Base-by-base conservation (phyloP, 139 green algal species). In the Nannochloris sp. region DNA sequence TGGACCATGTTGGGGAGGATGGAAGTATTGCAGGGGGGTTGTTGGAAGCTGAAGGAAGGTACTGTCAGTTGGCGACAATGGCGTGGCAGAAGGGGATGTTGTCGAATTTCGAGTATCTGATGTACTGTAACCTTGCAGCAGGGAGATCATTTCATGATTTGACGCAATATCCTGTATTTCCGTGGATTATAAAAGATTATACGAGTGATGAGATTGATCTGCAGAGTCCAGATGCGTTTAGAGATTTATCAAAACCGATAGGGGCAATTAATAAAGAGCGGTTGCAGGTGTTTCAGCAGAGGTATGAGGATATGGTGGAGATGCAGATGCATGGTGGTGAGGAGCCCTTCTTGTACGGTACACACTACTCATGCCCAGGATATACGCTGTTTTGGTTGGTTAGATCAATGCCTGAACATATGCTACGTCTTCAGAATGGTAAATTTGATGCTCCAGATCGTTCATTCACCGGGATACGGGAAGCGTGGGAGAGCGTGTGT, bases 371-470 rank as follows among this genome's bases (percentile, higher is more conserved):
- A 49, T 84, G 49, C 56, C 67, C 66, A 59, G 86, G 86, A 16
- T 97, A 95, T 74, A 88, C 95, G 10, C 84, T 97, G 80, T 96
- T 87, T 77, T 97, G 85, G 82, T 74, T 94, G 58, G 74, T 97
- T 14, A 76, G 92, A 1, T 81, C 83, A 2, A 84, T 85, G 0
- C 92, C 92, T 0, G 84, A 66, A 4, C 90, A 95, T 74, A 88
- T 96, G 82, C 82, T 98, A 33, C 80, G 84, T 3, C 79, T 97
- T 61, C 90, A 97, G 73, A 87, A 77, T 60, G 91, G 91, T 4
- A 83, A 84, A 56, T 98, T 97, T 74, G 92, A 98, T 72, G 75
- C 85, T 16, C 81, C 92, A 5, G 92, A 98, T 76, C 81, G 92
- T 26, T 69, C 96, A 29, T 96, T 97, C 64, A 76, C 69, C 37